Evolutionary conservation across 129 eudicot genomes (phyloP), one percentile per base, ranked within the genome.

Genomic region (Deinandra increscens): DNA sequence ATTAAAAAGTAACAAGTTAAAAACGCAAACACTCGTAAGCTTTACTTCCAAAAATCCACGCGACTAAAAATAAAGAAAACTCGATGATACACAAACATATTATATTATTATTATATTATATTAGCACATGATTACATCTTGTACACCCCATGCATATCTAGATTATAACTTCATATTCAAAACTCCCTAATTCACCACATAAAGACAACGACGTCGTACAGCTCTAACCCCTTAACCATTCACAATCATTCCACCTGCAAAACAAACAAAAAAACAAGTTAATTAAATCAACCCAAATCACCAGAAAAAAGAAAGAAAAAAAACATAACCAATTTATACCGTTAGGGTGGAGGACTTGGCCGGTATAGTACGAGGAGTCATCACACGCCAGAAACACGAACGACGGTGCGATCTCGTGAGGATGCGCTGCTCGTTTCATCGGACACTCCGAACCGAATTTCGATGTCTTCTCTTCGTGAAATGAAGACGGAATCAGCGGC

Each of bases 321-420:
- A n/a, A 7, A 4, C 39, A 6, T 11, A 31, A 31, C 66, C 13
- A 6, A 29, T 15, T 26, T 63, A 6, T 85, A 78, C 98, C 98
- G 45, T 89, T 92, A 5, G 98, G 98, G 34, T 92, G 98, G 31
- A 89, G 80, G 55, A 89, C 86, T 71, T 92, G 98, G 71, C 96
- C 98, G 0, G 86, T 86, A 39, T 75, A 92, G 58, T 95, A 92
- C 15, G 98, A 92, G 43, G 85, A 85, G n/a, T 71, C 85, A 43
- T 84, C 85, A 0, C 78, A 84, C 0, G 98, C 98, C 6, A 89
- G 73, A 72, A 92, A 89, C 17, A 92, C 98, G 68, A 71, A 92
- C 3, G 83, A 73, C 0, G 96, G 88, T 0, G 91, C 98, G 3
- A 89, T 82, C 67, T 92, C 98, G 7, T 36, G 55, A 0, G 98